Conservation (phyloP, 2,329 filamentous ascomycete genomes). For the Sporothrix schenckii region DNA sequence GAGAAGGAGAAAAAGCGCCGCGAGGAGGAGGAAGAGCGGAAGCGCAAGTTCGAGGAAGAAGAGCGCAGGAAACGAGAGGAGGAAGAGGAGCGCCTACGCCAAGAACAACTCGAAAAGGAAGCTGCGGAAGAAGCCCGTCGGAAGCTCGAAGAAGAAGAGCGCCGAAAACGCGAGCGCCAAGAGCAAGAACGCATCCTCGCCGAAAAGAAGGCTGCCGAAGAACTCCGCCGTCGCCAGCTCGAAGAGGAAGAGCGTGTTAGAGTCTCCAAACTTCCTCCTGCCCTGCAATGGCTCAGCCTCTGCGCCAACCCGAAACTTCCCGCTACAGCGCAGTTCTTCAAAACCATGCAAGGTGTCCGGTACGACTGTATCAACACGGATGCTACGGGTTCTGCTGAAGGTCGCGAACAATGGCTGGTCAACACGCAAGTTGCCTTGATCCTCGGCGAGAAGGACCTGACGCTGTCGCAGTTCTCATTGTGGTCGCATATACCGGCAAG, state of each 20-base stretch:
- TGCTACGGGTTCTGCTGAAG: constrained; percentile 56
- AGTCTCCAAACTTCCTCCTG: constrained; percentile 60
- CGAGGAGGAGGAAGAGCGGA: constrained; percentile 53
- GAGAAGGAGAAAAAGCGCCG: constrained; percentile 48
- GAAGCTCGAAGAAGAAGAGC: constrained; percentile 55
- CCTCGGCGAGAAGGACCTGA: constrained; percentile 65
- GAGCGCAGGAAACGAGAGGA: constrained; percentile 50
- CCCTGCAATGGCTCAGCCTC: constrained; percentile 63
- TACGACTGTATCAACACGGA: constrained; percentile 64
- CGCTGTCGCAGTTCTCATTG: constrained; percentile 60
- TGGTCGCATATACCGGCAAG: constrained; percentile 62
- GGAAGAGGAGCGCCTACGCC: constrained; percentile 37
- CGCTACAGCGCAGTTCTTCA: constrained; percentile 58
- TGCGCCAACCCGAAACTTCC: constrained; percentile 56
- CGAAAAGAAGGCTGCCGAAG: constrained; percentile 50
- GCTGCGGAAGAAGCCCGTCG: constrained; percentile 38
- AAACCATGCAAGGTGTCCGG: constrained; percentile 61
- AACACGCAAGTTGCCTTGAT: constrained; percentile 67
- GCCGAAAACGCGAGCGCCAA: constrained; percentile 48
- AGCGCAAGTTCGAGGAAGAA: constrained; percentile 55
- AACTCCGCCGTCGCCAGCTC: constrained; percentile 49
- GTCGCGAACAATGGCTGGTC: constrained; percentile 68
- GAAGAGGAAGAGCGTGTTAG: constrained; percentile 60
- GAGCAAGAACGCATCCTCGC: constrained; percentile 42
- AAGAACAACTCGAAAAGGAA: constrained; percentile 31